phyloP scores from a whole-genome alignment of 139 green algal genomes.

The Parachlorella kessleri region DNA sequence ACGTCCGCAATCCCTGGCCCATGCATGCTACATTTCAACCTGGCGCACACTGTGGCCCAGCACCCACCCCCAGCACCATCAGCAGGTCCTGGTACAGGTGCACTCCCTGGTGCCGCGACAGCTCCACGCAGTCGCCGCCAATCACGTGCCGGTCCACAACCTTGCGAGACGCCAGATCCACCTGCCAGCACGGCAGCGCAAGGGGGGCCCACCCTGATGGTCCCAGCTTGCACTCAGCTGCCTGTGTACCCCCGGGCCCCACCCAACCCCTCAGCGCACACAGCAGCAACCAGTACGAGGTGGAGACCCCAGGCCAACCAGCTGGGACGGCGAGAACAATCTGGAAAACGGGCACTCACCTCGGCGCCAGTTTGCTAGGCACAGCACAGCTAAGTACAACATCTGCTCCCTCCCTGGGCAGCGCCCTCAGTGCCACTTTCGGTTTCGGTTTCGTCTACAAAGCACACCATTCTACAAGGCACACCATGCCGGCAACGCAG shows the following conservation, averaged over 20 bases:
- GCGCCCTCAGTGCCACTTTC: no score
- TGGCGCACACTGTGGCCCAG: no score
- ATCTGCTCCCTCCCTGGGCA: no score
- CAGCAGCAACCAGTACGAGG: not conserved
- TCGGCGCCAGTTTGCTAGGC: not conserved
- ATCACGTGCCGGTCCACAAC: constrained; percentile 22
- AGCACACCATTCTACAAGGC: no score
- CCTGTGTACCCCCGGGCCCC: no score
- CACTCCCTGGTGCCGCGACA: constrained; percentile 14
- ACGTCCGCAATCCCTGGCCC: no score
- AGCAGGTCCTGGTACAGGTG: constrained; percentile 23
- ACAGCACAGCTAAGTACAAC: no score
- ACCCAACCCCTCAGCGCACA: no score
- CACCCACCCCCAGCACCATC: constrained; percentile 29
- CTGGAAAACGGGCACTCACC: not conserved
- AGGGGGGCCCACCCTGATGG: not conserved
- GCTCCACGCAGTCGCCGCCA: constrained; percentile 21
- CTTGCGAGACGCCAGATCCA: constrained; percentile 8
- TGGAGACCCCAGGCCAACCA: not conserved
- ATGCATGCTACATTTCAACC: no score
- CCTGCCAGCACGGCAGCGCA: not conserved
- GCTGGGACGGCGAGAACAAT: not conserved
- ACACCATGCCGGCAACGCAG: no score
- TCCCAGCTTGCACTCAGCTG: no score
- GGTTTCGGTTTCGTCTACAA: no score